phyloP scores from a whole-genome alignment of 2,329 filamentous ascomycete genomes.

The Ceratocystis cacaofunesta region DNA sequence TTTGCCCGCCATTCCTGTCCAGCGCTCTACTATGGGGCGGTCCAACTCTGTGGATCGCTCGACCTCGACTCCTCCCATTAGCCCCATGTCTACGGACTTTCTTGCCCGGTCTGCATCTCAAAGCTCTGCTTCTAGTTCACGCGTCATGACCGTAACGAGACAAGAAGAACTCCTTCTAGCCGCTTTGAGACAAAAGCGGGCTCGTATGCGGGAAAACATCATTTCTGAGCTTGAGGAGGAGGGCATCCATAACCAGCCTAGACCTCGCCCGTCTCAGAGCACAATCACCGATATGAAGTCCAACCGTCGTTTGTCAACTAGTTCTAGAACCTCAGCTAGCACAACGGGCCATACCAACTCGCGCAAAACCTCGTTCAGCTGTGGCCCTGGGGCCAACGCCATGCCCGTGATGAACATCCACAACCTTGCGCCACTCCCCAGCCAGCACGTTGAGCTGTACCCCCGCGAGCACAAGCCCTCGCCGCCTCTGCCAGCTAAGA shows the following conservation, averaged over 20 bases:
- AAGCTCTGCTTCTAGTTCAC: slow-evolving; percentile 26
- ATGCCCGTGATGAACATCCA: neutral
- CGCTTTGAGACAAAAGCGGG: slow-evolving; percentile 41
- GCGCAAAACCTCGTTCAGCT: slow-evolving; percentile 14
- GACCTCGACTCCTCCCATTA: slow-evolving; percentile 37
- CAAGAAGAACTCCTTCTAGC: slow-evolving; percentile 45
- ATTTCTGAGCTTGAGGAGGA: slow-evolving; percentile 30
- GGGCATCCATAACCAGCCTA: slow-evolving; percentile 4
- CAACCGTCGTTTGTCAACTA: slow-evolving; percentile 6
- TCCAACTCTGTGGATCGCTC: slow-evolving; percentile 27
- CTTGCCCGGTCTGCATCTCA: slow-evolving; percentile 29
- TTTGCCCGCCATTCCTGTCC: slow-evolving; percentile 8
- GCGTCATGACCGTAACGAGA: slow-evolving; percentile 42
- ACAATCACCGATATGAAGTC: neutral
- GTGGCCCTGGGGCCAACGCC: neutral
- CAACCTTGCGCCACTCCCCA: neutral
- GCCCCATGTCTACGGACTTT: slow-evolving; percentile 37
- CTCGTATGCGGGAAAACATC: slow-evolving; percentile 37
- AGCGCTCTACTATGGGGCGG: slow-evolving; percentile 13
- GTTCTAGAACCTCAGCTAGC: slow-evolving; percentile 7
- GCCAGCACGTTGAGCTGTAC: neutral
- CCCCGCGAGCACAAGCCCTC: slow-evolving; percentile 18
- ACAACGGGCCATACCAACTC: slow-evolving; percentile 11
- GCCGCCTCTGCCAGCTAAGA: slow-evolving; percentile 10
- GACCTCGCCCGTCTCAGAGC: slow-evolving; percentile 1